Conservation (phyloP, 2,329 filamentous ascomycete species). For the Cladophialophora psammophila region DNA sequence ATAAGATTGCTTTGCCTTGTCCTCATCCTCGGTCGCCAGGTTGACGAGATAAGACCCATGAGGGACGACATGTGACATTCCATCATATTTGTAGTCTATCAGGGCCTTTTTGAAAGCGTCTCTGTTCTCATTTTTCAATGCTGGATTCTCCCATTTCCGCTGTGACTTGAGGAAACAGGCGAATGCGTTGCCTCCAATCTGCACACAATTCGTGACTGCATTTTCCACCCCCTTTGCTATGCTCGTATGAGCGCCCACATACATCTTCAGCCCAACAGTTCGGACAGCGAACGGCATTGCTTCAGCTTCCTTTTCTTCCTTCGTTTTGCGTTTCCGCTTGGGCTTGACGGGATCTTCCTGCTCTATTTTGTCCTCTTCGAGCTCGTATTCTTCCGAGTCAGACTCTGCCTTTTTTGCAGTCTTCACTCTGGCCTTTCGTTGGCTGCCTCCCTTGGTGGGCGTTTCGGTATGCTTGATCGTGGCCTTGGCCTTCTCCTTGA, state of each 20-base stretch:
- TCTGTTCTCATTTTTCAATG: slow-evolving; percentile 71
- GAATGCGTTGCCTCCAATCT: slow-evolving; percentile 89
- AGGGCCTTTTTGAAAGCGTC: slow-evolving; percentile 74
- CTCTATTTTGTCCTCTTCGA: slow-evolving; percentile 8
- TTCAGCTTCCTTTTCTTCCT: slow-evolving; percentile 63
- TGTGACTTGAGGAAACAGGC: slow-evolving; percentile 96
- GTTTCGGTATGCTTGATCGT: slow-evolving; percentile 12
- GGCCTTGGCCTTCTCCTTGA: slow-evolving; percentile 21
- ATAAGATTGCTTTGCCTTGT: slow-evolving; percentile 86
- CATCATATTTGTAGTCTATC: slow-evolving; percentile 73
- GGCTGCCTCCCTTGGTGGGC: neutral
- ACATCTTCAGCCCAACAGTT: slow-evolving; percentile 76
- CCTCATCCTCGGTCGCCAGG: slow-evolving; percentile 80
- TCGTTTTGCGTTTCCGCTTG: slow-evolving; percentile 60
- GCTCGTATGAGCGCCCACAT: slow-evolving; percentile 91
- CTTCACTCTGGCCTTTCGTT: slow-evolving; percentile 13
- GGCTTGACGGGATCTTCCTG: slow-evolving; percentile 25
- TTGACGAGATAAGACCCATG: slow-evolving; percentile 98
- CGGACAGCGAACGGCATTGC: slow-evolving; percentile 72
- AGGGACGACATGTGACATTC: slow-evolving; percentile 76
- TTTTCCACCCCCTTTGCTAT: slow-evolving; percentile 94
- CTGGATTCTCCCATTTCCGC: slow-evolving; percentile 88
- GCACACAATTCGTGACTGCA: slow-evolving; percentile 75
- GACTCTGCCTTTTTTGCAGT: neutral
- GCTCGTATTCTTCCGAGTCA: slow-evolving; percentile 22